A percentile compares a stretch with the other conserved stretches of the same genome.
These are phyloP conservation scores for Trichoderma gracile DNA, from an alignment of 2,329 filamentous ascomycete genomes.

Conservation along the genomic window DNA sequence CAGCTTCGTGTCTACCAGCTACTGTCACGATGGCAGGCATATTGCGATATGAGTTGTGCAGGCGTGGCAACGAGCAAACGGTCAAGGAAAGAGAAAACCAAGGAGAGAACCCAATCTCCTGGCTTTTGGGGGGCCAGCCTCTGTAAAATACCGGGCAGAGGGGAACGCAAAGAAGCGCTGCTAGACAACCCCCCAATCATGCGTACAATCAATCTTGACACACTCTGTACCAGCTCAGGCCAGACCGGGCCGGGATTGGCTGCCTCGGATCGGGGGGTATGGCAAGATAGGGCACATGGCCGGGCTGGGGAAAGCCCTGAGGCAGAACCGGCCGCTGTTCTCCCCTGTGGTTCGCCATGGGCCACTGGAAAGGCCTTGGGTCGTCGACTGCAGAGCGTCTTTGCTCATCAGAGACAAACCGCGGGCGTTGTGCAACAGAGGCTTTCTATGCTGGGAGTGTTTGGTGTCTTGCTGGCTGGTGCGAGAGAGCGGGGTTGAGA, in stretches of 20 bases:
- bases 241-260: conserved; percentile 24
- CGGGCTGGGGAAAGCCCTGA: conserved; percentile 7
- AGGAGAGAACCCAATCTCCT: neutral
- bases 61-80: neutral
- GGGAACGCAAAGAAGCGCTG: conserved; percentile 2
- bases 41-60: neutral
- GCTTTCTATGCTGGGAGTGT: neutral
- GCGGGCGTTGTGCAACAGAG: conserved; percentile 14
- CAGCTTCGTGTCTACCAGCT: neutral
- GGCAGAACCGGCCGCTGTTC: neutral
- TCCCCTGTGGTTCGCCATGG: conserved; percentile 1
- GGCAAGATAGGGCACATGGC: conserved; percentile 25
- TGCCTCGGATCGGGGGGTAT: conserved; percentile 23
- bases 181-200: conserved; percentile 21
- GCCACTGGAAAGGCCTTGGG: conserved; percentile 4
- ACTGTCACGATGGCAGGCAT: neutral
- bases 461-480: conserved; percentile 7
- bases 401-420: conserved; percentile 9
- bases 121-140: conserved; percentile 1
- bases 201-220: conserved; percentile 19
- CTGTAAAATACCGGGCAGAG: conserved; percentile 19
- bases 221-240: conserved; percentile 17
- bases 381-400: conserved; percentile 1
- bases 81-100: neutral
- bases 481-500: neutral